These are phyloP conservation scores for Metarhizium humberi DNA, from an alignment of 2,329 filamentous ascomycete species.

Conservation along the genomic window DNA sequence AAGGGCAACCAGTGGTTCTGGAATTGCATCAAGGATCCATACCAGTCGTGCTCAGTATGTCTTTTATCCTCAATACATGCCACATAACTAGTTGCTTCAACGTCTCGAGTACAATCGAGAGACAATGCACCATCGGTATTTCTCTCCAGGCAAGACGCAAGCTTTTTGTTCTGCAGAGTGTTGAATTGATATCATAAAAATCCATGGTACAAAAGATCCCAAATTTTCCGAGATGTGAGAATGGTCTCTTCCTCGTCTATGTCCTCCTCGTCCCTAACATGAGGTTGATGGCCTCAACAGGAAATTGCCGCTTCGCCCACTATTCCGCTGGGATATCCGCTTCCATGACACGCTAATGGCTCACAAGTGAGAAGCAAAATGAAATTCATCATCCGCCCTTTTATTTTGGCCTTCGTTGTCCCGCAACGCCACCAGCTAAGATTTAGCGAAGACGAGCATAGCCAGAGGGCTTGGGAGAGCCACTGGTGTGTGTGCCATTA, in stretches of 20 bases:
- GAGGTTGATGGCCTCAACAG: background rate
- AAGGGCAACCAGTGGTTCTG: background rate
- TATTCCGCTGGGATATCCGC: background rate
- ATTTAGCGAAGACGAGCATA: slow-evolving; percentile 24
- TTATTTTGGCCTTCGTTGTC: background rate
- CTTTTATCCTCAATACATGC: background rate
- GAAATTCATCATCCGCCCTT: background rate
- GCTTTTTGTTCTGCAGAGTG: background rate
- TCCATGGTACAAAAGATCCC: background rate
- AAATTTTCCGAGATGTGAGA: background rate
- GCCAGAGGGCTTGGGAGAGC: slow-evolving; percentile 25
- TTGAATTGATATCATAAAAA: slow-evolving; percentile 1
- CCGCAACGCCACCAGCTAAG: background rate
- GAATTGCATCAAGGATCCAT: background rate
- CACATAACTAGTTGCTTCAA: background rate
- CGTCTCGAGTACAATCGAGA: background rate
- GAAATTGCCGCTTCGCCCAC: background rate
- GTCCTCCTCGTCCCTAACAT: background rate
- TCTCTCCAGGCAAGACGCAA: background rate
- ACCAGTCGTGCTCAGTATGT: background rate
- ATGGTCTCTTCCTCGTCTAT: background rate
- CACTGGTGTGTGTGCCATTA: slow-evolving; percentile 25
- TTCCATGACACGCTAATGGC: background rate
- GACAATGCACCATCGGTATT: background rate
- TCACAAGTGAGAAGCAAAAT: background rate